A percentile compares a stretch with the other conserved stretches of the same genome.
Evolutionary conservation across 768 basidiomycete species (phyloP).

Genomic region (Galerina sulciceps): DNA sequence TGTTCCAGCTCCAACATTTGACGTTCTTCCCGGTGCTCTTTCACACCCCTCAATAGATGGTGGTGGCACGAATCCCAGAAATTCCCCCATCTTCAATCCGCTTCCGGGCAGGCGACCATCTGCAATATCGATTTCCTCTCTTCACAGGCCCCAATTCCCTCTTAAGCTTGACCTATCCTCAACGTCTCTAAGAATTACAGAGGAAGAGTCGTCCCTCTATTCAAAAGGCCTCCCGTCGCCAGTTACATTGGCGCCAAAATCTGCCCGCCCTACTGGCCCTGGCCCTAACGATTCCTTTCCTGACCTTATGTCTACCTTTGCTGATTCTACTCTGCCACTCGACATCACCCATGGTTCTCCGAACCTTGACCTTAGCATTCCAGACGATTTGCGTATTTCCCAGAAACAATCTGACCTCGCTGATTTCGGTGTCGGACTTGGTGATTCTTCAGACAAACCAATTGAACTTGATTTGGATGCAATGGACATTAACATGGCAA

Average conservation of each 20-base stretch:
- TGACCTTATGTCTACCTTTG: constrained; percentile 70
- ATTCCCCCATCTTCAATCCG: constrained; percentile 37
- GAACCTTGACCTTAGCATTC: constrained; percentile 66
- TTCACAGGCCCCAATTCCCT: constrained; percentile 72
- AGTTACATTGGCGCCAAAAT: constrained; percentile 81
- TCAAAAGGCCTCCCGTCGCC: constrained; percentile 72
- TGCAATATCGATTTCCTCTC: constrained; percentile 78
- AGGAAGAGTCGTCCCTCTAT: constrained; percentile 65
- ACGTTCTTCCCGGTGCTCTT: constrained; percentile 24
- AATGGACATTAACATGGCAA: constrained; percentile 68
- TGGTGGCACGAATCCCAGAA: constrained; percentile 22
- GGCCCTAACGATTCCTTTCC: constrained; percentile 59
- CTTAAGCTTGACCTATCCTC: constrained; percentile 85
- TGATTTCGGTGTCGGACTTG: constrained; percentile 33
- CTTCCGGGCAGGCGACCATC: constrained; percentile 63
- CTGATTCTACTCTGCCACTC: constrained; percentile 38
- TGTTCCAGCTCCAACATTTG: constrained; percentile 17
- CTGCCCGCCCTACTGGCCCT: constrained; percentile 62
- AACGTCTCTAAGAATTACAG: constrained; percentile 63
- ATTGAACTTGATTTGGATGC: constrained; percentile 78
- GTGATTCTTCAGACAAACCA: constrained; percentile 78
- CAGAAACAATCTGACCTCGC: constrained; percentile 29
- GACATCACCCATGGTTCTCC: constrained; percentile 35
- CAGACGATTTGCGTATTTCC: constrained; percentile 28
- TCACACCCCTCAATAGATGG: constrained; percentile 32